Percentiles rank a stretch among this genome's conserved stretches.
These are phyloP conservation scores for Paraurostyla sp. DNA, from an alignment of 73 alveolate genomes.

Conservation along the genomic window DNA sequence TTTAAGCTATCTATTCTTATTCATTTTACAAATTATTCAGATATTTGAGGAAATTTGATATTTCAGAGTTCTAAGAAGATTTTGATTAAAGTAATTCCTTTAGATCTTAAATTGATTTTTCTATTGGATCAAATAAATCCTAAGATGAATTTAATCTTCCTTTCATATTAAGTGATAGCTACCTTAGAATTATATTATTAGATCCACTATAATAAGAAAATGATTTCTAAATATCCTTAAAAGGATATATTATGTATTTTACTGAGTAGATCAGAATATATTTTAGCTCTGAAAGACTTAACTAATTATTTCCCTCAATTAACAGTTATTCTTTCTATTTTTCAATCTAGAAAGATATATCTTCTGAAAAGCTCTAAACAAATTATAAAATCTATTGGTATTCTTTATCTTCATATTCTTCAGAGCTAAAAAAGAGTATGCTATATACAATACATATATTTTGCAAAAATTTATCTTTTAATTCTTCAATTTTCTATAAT, in stretches of 20 bases:
- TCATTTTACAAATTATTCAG: background rate
- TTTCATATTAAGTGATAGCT: background rate
- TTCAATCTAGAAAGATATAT: background rate
- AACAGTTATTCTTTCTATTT: background rate
- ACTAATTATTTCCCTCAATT: too few species aligned
- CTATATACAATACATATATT: background rate
- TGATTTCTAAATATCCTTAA: too few species aligned
- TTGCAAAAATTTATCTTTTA: background rate
- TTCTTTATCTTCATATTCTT: background rate
- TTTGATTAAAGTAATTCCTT: background rate
- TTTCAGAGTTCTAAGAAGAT: background rate
- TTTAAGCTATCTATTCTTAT: background rate
- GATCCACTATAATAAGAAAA: too few species aligned
- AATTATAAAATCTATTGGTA: background rate
- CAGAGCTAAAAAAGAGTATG: background rate
- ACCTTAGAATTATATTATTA: background rate
- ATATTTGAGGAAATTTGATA: background rate
- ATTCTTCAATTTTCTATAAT: conserved; percentile 28
- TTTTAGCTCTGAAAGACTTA: too few species aligned
- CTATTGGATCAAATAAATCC: background rate
- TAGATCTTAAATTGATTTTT: background rate
- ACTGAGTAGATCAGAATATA: too few species aligned
- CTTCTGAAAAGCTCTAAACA: background rate
- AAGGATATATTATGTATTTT: too few species aligned
- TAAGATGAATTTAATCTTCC: background rate